These are phyloP conservation scores for Lentinula raphanica DNA, from an alignment of 768 basidiomycete species.

Conservation along the genomic window DNA sequence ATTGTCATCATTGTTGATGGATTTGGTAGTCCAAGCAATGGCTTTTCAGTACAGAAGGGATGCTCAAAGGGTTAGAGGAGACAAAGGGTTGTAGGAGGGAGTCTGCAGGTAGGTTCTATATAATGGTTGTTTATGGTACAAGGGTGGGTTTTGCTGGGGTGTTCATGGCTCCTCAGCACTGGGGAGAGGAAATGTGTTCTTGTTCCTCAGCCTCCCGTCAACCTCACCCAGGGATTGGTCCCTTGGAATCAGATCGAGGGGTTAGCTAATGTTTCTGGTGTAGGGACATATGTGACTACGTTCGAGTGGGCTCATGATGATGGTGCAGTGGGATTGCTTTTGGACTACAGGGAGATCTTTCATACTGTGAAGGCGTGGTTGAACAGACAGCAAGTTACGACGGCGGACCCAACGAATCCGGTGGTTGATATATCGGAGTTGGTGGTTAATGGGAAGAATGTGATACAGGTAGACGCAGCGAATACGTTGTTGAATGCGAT, in stretches of 20 bases:
- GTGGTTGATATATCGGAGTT: conserved; percentile 12
- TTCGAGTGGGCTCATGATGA: conserved; percentile 12
- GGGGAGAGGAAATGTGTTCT: conserved; percentile 10
- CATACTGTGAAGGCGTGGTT: conserved; percentile 13
- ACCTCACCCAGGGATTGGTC: conserved; percentile 12
- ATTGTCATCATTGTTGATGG: too few species aligned
- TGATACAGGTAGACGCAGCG: conserved; percentile 9
- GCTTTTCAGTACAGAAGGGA: too few species aligned
- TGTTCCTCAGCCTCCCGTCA: conserved; percentile 9
- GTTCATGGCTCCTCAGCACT: too few species aligned
- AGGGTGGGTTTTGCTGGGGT: too few species aligned
- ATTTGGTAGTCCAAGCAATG: too few species aligned
- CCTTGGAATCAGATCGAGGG: conserved; percentile 12
- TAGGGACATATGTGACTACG: conserved; percentile 12
- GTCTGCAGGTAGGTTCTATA: too few species aligned
- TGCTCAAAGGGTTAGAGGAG: too few species aligned
- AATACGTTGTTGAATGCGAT: conserved; percentile 12
- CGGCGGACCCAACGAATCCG: conserved; percentile 11
- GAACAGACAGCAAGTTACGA: conserved; percentile 10
- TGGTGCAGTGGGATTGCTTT: conserved; percentile 6
- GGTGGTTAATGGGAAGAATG: conserved; percentile 8
- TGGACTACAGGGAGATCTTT: conserved; percentile 13
- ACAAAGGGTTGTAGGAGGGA: too few species aligned
- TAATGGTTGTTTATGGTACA: too few species aligned
- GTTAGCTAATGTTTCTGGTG: conserved; percentile 9